Conservation (phyloP, 73 alveolate genomes). For the Tetrahymena thermophila region DNA sequence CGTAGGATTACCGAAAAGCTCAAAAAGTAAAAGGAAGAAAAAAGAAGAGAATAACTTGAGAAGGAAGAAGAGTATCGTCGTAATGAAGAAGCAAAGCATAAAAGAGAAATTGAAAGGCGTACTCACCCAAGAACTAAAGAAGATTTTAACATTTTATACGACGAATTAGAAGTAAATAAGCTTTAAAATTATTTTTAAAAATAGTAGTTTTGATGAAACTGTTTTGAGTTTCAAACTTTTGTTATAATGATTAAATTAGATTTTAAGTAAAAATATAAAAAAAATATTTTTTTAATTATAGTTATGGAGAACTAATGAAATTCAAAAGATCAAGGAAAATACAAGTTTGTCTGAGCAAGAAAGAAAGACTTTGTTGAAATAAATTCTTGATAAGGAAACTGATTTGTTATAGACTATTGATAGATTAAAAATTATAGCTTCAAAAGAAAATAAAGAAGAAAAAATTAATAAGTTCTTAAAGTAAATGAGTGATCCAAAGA, state of each 20-base stretch:
- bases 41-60: constrained; percentile 66
- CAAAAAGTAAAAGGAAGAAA: constrained; percentile 76
- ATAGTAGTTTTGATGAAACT: not conserved
- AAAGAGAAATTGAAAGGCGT: constrained; percentile 96
- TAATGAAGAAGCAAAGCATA: constrained; percentile 94
- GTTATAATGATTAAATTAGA: not conserved
- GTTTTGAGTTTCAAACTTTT: not conserved
- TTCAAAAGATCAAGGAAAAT: constrained; percentile 79
- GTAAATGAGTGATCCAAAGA: constrained; percentile 91
- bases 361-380: constrained; percentile 85
- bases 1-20: constrained; percentile 67
- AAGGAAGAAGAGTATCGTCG: constrained; percentile 89
- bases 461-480: constrained; percentile 87
- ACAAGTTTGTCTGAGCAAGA: constrained; percentile 45
- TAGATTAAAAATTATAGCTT: constrained; percentile 94
- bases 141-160: constrained; percentile 92
- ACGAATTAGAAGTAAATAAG: constrained; percentile 80
- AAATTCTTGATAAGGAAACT: constrained; percentile 95
- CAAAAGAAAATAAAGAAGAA: constrained; percentile 81
- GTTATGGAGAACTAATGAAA: constrained; percentile 85
- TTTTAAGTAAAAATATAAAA: too few relatives aligned
- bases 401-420: constrained; percentile 95
- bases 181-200: not conserved
- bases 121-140: constrained; percentile 96
- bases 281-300: not conserved